Base-by-base conservation (phyloP, 805 yeast species). In the Starmerella apis region DNA sequence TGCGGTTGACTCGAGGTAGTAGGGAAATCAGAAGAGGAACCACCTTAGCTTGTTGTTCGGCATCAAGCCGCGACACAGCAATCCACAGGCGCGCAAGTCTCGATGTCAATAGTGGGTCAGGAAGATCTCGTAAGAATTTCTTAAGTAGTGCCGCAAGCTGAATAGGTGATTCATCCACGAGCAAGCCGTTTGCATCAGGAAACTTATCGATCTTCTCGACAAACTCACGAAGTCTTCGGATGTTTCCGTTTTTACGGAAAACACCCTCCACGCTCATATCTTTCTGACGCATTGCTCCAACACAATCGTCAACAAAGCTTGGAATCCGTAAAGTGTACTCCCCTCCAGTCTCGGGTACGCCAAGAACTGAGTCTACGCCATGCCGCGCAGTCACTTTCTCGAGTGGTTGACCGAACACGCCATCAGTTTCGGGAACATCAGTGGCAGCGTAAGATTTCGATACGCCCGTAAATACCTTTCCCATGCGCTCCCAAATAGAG, bases 211-310 rank as follows among this genome's bases (percentile, higher is more conserved):
- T 81, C 43, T 71, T 74, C 48, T 79, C 86, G 0, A 86, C 76
- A 51, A 88, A 68, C 56, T 81, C 84, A 58, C 82, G 78, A 46
- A 90, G 70, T 41, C 84, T 75, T 59, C 87, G 79, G 61, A 92
- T 88, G 63, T 92, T 92, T 61, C 99, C 99, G 63, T 92, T 92
- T 62, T 88, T 83, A 60, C 99, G 78, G 74, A 92, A 92, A 4
- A 92, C 82, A 52, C 98, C 98, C 66, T 92, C 98, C 9, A 69
- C 87, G 2, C 96, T 85, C 82, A 90, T 78, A 66, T 92, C 97
- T 72, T 85, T 86, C 52, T 83, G 90, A 47, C 85, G 77, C 71
- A 92, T 76, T 0, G 94, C 84, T 27, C 78, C 76, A 31, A 92
- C 78, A 16, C 88, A 70, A 60, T 92, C 97, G 60, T 90, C 97